These are phyloP conservation scores for Termitomyces sp. DNA, from an alignment of 768 basidiomycete species.

Conservation along the genomic window DNA sequence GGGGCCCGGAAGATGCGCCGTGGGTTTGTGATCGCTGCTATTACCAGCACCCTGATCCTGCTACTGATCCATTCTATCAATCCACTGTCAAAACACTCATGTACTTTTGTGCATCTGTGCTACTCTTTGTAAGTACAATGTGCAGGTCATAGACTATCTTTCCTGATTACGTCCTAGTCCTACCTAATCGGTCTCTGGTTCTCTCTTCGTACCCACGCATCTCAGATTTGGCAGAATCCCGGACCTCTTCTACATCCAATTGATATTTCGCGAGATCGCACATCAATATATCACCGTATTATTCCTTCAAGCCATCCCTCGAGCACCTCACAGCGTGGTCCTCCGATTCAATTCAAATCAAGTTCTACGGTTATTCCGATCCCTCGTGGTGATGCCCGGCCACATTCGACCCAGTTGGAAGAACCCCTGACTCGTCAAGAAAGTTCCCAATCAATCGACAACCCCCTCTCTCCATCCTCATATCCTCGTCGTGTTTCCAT, in stretches of 20 bases:
- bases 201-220: conserved; percentile 94
- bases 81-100: conserved; percentile 91
- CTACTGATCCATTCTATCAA: conserved; percentile 93
- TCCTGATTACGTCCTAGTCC: conserved; percentile 47
- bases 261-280: conserved; percentile 54
- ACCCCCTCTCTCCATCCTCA: conserved; percentile 34
- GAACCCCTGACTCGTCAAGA: conserved; percentile 5
- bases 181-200: conserved; percentile 98
- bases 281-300: conserved; percentile 61
- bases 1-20: conserved; percentile 33
- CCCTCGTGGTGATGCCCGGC: conserved; percentile 9
- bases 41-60: conserved; percentile 92
- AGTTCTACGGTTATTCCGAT: conserved; percentile 28
- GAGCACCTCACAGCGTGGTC: conserved; percentile 17
- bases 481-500: conserved; percentile 51
- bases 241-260: conserved; percentile 69
- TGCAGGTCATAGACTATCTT: neutral
- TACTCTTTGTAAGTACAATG: conserved; percentile 69
- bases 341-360: conserved; percentile 39
- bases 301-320: conserved; percentile 21
- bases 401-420: neutral
- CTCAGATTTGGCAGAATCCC: conserved; percentile 99
- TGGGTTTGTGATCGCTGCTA: conserved; percentile 93
- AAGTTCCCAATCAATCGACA: neutral
- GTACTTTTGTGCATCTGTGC: conserved; percentile 90